Conservation (phyloP, 495 filamentous ascomycete species). For the Hyaloscypha variabilis region DNA sequence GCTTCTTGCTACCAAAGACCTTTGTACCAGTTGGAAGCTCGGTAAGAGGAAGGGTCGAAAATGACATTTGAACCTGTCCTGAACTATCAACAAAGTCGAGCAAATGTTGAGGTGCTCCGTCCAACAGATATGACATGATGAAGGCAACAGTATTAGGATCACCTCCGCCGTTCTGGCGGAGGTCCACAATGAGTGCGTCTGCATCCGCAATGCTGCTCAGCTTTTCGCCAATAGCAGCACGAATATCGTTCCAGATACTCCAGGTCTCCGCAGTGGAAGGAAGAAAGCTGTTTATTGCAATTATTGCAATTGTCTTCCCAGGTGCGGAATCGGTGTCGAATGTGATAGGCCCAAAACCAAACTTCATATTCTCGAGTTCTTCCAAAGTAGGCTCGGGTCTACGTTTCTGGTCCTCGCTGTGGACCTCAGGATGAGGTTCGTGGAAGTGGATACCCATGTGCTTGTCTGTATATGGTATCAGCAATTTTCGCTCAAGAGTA, state of each 20-base stretch:
- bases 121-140: slow-evolving; percentile 9
- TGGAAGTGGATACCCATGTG: slow-evolving; percentile 9
- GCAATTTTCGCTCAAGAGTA: neutral
- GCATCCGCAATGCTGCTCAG: slow-evolving; percentile 13
- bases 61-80: neutral
- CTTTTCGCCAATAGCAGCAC: neutral
- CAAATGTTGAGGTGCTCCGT: neutral
- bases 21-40: slow-evolving; percentile 5
- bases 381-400: neutral
- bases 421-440: neutral
- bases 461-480: neutral
- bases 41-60: neutral
- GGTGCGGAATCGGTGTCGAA: slow-evolving; percentile 4
- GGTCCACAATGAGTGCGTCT: slow-evolving; percentile 14
- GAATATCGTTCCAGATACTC: neutral
- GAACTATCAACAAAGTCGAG: slow-evolving; percentile 11
- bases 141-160: slow-evolving; percentile 8
- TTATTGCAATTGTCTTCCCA: slow-evolving; percentile 7
- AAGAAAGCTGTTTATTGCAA: slow-evolving; percentile 10
- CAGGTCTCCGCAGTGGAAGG: neutral
- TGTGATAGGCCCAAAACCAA: neutral
- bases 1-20: slow-evolving; percentile 8
- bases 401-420: neutral
- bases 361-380: slow-evolving; percentile 3
- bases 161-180: slow-evolving; percentile 4